phyloP scores from a whole-genome alignment of 768 basidiomycete species.

The Brasilioporus rufonigricans region DNA sequence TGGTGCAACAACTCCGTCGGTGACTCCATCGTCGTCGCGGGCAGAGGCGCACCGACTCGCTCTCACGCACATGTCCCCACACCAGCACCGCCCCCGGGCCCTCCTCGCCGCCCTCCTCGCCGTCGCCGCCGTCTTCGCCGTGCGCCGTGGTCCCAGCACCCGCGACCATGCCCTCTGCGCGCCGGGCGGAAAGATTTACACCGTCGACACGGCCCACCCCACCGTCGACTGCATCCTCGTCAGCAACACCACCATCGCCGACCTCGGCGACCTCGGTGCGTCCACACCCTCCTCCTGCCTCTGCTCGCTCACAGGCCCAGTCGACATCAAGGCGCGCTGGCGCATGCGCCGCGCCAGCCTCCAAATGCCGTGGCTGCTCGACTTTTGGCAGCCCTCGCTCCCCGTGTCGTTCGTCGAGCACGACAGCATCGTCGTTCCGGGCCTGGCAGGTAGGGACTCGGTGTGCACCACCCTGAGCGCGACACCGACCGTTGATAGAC shows the following conservation, averaged over 20 bases:
- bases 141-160: not conserved
- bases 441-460: constrained; percentile 55
- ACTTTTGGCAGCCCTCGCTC: constrained; percentile 19
- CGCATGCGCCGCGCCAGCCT: not conserved
- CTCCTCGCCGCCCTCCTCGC: constrained; percentile 8
- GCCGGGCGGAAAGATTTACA: constrained; percentile 53
- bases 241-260: constrained; percentile 43
- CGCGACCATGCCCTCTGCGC: constrained; percentile 60
- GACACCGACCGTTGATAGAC: constrained; percentile 40
- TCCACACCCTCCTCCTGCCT: not conserved
- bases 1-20: too few relatives aligned
- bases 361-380: constrained; percentile 26
- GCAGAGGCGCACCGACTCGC: too few relatives aligned
- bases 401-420: constrained; percentile 26
- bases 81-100: not conserved
- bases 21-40: too few relatives aligned
- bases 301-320: constrained; percentile 11
- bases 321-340: constrained; percentile 28
- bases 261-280: constrained; percentile 50
- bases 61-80: not conserved
- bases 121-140: constrained; percentile 1
- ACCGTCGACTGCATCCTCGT: constrained; percentile 64
- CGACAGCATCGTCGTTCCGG: constrained; percentile 61
- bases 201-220: constrained; percentile 55
- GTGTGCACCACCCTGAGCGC: not conserved